phyloP scores from a whole-genome alignment of 2,329 filamentous ascomycete species.

The Biscogniauxia sp. region DNA sequence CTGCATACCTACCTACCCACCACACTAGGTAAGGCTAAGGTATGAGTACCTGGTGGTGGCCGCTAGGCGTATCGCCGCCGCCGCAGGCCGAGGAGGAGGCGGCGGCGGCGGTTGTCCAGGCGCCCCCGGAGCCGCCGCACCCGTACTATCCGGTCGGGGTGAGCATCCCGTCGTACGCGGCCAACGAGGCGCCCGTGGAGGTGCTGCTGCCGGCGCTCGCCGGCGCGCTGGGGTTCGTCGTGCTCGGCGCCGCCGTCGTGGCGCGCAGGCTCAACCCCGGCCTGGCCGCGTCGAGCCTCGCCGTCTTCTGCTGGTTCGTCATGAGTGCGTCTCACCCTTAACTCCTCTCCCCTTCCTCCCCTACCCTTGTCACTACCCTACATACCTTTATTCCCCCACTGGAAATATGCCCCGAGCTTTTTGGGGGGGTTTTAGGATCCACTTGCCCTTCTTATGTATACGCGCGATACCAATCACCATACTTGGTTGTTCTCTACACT shows the following conservation, averaged over 20 bases:
- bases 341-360: neutral
- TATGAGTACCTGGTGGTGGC: neutral
- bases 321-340: slow-evolving; percentile 45
- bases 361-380: neutral
- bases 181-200: slow-evolving; percentile 42
- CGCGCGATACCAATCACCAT: too few species aligned
- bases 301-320: slow-evolving; percentile 52
- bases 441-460: neutral
- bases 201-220: slow-evolving; percentile 40
- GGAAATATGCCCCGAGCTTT: neutral
- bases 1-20: too few species aligned
- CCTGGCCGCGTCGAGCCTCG: slow-evolving; percentile 39
- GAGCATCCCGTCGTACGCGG: slow-evolving; percentile 42
- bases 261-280: slow-evolving; percentile 31
- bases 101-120: neutral
- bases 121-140: slow-evolving; percentile 33
- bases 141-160: slow-evolving; percentile 50
- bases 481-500: too few species aligned
- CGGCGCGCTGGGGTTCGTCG: slow-evolving; percentile 35
- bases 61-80: neutral
- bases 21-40: too few species aligned
- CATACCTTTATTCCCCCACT: slow-evolving; percentile 11
- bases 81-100: neutral
- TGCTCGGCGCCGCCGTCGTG: slow-evolving; percentile 33
- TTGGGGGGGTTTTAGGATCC: neutral